These are phyloP conservation scores for Pisolithus marmoratus DNA, from an alignment of 768 basidiomycete species.

Conservation along the genomic window DNA sequence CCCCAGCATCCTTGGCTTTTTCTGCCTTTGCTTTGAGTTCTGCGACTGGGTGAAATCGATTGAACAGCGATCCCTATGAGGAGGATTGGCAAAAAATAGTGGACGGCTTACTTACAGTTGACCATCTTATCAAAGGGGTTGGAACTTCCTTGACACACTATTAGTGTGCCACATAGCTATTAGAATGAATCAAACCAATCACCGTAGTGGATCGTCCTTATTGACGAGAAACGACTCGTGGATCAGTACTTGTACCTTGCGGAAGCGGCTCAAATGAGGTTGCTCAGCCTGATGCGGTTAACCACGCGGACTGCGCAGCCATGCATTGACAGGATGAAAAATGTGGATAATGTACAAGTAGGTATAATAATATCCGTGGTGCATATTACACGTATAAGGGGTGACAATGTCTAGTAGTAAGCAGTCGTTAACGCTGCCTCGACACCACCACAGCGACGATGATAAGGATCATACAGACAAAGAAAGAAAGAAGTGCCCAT, in stretches of 20 bases:
- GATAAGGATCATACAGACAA: slow-evolving; percentile 28
- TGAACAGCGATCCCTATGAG: not conserved
- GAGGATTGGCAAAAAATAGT: not conserved
- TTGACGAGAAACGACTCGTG: too few relatives aligned
- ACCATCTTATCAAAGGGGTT: slow-evolving; percentile 15
- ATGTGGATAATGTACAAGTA: not conserved
- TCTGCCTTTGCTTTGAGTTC: slow-evolving; percentile 62
- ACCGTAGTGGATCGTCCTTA: too few relatives aligned
- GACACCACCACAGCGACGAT: slow-evolving; percentile 13
- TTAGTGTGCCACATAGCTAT: too few relatives aligned
- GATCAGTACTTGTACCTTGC: too few relatives aligned
- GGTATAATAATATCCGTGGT: not conserved
- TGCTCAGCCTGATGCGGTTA: too few relatives aligned
- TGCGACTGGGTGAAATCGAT: slow-evolving; percentile 37
- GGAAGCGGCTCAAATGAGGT: too few relatives aligned
- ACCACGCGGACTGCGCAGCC: not conserved
- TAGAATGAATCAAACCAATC: too few relatives aligned
- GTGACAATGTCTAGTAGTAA: not conserved
- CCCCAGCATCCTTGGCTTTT: slow-evolving; percentile 53
- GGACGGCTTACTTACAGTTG: slow-evolving; percentile 20
- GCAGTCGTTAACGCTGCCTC: slow-evolving; percentile 13
- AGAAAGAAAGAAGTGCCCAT: slow-evolving; percentile 44
- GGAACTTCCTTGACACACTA: not conserved
- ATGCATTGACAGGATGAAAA: not conserved
- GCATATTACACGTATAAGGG: not conserved